Evolutionary conservation across 306 rosid species (phyloP).

Genomic region (Quillaja saponaria): DNA sequence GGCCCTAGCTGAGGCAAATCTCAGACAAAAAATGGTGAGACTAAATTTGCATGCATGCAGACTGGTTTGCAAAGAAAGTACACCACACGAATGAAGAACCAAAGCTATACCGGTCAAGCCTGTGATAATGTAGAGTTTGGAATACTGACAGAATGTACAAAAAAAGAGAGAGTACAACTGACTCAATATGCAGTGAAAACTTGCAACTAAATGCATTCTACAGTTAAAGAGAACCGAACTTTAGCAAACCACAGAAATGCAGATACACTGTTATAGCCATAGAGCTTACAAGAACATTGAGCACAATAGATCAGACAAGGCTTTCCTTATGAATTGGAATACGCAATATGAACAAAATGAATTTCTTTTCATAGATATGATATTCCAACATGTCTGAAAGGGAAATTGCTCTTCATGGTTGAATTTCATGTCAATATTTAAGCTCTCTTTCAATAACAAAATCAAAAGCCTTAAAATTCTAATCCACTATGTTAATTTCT

Average conservation of each 20-base stretch:
- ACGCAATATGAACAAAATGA: neutral
- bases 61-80: slow-evolving; percentile 3
- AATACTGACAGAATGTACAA: slow-evolving; percentile 12
- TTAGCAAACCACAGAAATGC: neutral
- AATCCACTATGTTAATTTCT: slow-evolving; percentile 3
- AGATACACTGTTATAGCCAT: too few relatives aligned
- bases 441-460: slow-evolving; percentile 1
- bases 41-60: too few relatives aligned
- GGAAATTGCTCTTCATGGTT: too few relatives aligned
- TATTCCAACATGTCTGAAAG: too few relatives aligned
- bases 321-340: neutral
- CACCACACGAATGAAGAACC: too few relatives aligned
- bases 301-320: neutral
- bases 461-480: slow-evolving; percentile 3
- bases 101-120: too few relatives aligned
- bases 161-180: too few relatives aligned
- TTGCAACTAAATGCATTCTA: too few relatives aligned
- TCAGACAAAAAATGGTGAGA: slow-evolving; percentile 6
- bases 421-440: slow-evolving; percentile 11
- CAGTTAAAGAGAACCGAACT: too few relatives aligned
- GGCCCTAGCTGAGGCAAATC: neutral
- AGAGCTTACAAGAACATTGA: too few relatives aligned
- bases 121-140: too few relatives aligned
- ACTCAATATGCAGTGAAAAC: too few relatives aligned
- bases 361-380: neutral